Evolutionary conservation across 495 filamentous ascomycete genomes (phyloP), one percentile per base, ranked within the genome.

Genomic region (Aspergillus ostianus): DNA sequence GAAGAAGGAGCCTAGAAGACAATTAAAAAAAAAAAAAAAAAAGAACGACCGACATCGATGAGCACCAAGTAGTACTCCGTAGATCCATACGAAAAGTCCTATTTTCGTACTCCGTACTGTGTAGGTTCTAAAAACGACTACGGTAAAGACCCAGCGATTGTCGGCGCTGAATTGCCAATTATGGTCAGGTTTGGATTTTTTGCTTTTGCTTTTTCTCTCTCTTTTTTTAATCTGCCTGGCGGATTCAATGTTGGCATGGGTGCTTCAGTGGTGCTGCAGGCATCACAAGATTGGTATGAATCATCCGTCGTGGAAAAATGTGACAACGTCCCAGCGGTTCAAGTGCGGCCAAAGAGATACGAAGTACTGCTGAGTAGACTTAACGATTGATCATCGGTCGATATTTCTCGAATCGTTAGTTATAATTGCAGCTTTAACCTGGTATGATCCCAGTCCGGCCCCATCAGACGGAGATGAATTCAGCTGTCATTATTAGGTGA

Each of bases 1-100:
- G 45, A 48, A 57, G 55, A 57, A 51, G 17, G 29, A 57, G 15
- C 46, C 29, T 51, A 57, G 46, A 51, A 51, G 30, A 8, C 26
- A 15, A 45, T 27, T 15, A 23, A 17, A 55, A 7, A 46, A 10
- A 21, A 23, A 55, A 21, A 23, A 8, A 15, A 49, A 56, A 56
- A 10, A 19, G 23, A 44, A 13, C 6, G 18, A 44, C 2, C 32
- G 17, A 44, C 41, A 51, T 21, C 15, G 19, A 26, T 15, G 18
- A 21, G 30, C 3, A n/a, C 29, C 47, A 51, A 20, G 18, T 27
- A 48, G 44, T 56, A 30, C 54, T 7, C 2, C 13, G 44, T 48
- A 19, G 52, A 44, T 54, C 32, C 19, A 46, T 44, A 45, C 23
- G 17, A 18, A 45, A 23, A 52, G 12, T 41, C 10, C 36, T 32